These are phyloP conservation scores for Trapa incisa DNA, from an alignment of 345 rosid species.

Conservation along the genomic window DNA sequence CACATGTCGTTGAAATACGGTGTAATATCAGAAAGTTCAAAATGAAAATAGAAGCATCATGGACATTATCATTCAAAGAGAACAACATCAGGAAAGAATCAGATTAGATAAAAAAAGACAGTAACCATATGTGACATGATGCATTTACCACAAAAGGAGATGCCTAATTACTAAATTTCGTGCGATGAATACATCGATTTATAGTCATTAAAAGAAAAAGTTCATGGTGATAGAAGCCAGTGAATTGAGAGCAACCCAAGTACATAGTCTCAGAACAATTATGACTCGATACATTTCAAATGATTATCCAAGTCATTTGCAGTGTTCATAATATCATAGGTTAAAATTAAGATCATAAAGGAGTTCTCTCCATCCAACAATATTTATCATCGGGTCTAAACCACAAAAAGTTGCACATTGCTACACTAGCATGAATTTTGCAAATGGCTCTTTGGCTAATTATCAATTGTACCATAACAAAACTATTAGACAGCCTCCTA, in stretches of 20 bases:
- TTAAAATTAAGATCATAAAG: neutral
- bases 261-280: neutral
- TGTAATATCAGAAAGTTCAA: neutral
- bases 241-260: neutral
- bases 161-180: neutral
- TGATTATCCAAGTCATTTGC: neutral
- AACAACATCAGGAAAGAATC: neutral
- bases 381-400: neutral
- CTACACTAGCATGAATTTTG: neutral
- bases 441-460: neutral
- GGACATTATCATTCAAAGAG: neutral
- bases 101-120: neutral
- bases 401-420: neutral
- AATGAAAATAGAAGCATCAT: neutral
- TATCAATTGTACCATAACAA: neutral
- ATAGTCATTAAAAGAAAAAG: neutral
- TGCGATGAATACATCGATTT: neutral
- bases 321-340: neutral
- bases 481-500: neutral
- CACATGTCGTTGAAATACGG: constrained; percentile 4
- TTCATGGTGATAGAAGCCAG: neutral
- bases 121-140: neutral
- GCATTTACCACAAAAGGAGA: neutral
- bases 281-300: neutral
- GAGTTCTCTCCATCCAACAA: neutral